A percentile compares a stretch with the other conserved stretches of the same genome.
phyloP scores from a whole-genome alignment of 73 alveolate genomes.

The Paramecium tetraurelia region DNA sequence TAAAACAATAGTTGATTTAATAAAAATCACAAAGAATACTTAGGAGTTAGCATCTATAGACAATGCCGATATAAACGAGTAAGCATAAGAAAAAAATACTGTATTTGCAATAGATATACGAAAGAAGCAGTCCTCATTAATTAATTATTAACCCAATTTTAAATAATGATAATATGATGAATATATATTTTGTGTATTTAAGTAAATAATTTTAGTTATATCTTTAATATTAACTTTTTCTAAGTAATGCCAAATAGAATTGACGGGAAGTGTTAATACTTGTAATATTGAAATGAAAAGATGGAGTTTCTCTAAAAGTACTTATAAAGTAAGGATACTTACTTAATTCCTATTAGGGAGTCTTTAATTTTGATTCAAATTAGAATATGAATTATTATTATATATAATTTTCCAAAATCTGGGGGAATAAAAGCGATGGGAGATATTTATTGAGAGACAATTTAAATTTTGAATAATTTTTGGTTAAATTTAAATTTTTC shows the following conservation, averaged over 20 bases:
- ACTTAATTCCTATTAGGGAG: too few species aligned
- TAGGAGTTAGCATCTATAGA: not conserved
- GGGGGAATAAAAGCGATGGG: too few species aligned
- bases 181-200: not conserved
- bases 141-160: not conserved
- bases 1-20: not conserved
- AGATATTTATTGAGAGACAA: too few species aligned
- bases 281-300: too few species aligned
- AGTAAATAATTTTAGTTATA: not conserved
- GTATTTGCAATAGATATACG: not conserved
- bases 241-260: too few species aligned
- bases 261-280: too few species aligned
- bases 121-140: not conserved
- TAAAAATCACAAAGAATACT: not conserved
- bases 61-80: not conserved
- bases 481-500: not conserved
- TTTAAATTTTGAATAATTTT: too few species aligned
- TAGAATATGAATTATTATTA: too few species aligned
- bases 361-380: too few species aligned
- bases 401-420: too few species aligned
- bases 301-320: too few species aligned
- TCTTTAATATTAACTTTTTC: not conserved
- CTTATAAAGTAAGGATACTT: too few species aligned
- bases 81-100: not conserved
- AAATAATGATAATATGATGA: not conserved